These are phyloP conservation scores for Taphrina deformans DNA, from an alignment of 1,139 yeast genomes.

Conservation along the genomic window DNA sequence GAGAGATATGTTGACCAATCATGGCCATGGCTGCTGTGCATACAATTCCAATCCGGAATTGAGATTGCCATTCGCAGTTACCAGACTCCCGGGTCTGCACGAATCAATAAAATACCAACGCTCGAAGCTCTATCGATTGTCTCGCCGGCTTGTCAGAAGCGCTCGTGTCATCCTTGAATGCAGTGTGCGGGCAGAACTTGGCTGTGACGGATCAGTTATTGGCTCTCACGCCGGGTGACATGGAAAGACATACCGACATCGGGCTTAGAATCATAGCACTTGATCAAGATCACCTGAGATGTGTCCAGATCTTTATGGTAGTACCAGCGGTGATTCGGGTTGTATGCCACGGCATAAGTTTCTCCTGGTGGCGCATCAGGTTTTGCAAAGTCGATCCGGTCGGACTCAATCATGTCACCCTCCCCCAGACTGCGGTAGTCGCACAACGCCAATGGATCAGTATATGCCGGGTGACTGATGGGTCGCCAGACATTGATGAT, in stretches of 20 bases:
- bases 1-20: too few species aligned
- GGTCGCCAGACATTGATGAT: conserved; percentile 43
- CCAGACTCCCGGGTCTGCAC: too few species aligned
- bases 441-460: conserved; percentile 41
- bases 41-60: too few species aligned
- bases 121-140: conserved; percentile 42
- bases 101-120: conserved; percentile 39
- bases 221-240: background rate
- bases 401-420: conserved; percentile 39
- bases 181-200: conserved; percentile 40
- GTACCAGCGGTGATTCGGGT: conserved; percentile 40
- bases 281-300: conserved; percentile 40
- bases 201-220: background rate
- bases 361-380: conserved; percentile 40
- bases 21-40: too few species aligned
- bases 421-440: conserved; percentile 37
- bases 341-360: conserved; percentile 39
- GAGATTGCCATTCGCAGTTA: too few species aligned
- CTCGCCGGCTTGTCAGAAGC: conserved; percentile 38
- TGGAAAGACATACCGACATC: conserved; percentile 38
- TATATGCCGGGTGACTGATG: conserved; percentile 38
- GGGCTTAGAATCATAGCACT: conserved; percentile 41
- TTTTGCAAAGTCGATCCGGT: conserved; percentile 36
- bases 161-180: conserved; percentile 41
- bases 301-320: conserved; percentile 39